Conservation (phyloP, 129 eudicot genomes). For the Lactuca sativa region DNA sequence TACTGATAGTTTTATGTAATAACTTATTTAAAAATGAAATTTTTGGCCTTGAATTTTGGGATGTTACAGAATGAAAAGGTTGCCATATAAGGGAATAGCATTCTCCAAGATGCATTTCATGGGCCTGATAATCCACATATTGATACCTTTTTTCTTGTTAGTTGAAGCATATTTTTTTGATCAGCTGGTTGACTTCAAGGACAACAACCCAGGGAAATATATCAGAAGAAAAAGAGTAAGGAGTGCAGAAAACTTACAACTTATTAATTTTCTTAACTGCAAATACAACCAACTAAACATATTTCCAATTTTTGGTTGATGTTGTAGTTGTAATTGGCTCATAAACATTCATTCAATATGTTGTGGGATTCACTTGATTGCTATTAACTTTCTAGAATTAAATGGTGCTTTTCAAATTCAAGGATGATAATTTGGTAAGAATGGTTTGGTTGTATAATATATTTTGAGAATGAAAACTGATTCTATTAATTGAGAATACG, state of each 20-base stretch:
- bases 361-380: conserved; percentile 18
- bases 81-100: conserved; percentile 68
- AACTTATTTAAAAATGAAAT: too few relatives aligned
- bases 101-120: conserved; percentile 77
- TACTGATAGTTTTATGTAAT: too few relatives aligned
- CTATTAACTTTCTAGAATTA: conserved; percentile 6
- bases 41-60: too few relatives aligned
- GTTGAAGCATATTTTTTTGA: conserved; percentile 96
- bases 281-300: conserved; percentile 1
- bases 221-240: conserved; percentile 73
- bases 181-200: conserved; percentile 89
- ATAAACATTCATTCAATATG: conserved; percentile 3
- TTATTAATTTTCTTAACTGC: conserved; percentile 14
- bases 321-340: conserved; percentile 20
- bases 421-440: not conserved
- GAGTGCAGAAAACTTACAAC: conserved; percentile 26
- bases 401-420: not conserved
- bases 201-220: conserved; percentile 70
- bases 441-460: conserved; percentile 7
- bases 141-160: conserved; percentile 81
- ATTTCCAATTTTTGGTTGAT: conserved; percentile 10
- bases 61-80: conserved; percentile 83
- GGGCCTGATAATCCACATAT: conserved; percentile 92
- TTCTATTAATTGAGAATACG: too few relatives aligned
- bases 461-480: too few relatives aligned